Conservation (phyloP, 305 asterid genomes). For the Andrographis paniculata region DNA sequence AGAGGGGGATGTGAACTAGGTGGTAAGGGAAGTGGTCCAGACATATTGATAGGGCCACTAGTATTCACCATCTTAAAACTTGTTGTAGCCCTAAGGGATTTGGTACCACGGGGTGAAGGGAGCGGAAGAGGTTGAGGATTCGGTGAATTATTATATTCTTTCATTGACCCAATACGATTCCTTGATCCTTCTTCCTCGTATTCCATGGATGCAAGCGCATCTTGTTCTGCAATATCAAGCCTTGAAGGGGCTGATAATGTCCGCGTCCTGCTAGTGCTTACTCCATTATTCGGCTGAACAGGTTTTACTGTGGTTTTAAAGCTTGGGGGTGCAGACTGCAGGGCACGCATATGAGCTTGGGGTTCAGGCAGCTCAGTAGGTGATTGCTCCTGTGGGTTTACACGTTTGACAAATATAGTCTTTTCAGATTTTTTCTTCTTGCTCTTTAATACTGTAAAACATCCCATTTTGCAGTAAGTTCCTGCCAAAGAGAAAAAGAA, state of each 20-base stretch:
- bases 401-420: constrained; percentile 34
- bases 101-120: constrained; percentile 62
- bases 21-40: constrained; percentile 93
- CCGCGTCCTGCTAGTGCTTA: constrained; percentile 43
- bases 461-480: constrained; percentile 59
- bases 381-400: constrained; percentile 57
- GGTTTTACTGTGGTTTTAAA: constrained; percentile 70
- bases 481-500: constrained; percentile 22
- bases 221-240: constrained; percentile 68
- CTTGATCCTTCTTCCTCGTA: constrained; percentile 65
- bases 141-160: constrained; percentile 58
- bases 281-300: constrained; percentile 31
- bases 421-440: constrained; percentile 71
- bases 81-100: constrained; percentile 45
- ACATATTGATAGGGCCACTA: constrained; percentile 64
- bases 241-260: constrained; percentile 90
- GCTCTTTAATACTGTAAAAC: constrained; percentile 69
- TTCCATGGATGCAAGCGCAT: constrained; percentile 42
- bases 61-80: constrained; percentile 63
- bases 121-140: constrained; percentile 97
- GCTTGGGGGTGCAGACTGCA: constrained; percentile 97
- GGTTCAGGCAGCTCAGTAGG: constrained; percentile 84
- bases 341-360: constrained; percentile 41
- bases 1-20: constrained; percentile 51
- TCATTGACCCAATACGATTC: constrained; percentile 53